Evolutionary conservation across 306 rosid genomes (phyloP).

Genomic region (Lagenaria siceraria): DNA sequence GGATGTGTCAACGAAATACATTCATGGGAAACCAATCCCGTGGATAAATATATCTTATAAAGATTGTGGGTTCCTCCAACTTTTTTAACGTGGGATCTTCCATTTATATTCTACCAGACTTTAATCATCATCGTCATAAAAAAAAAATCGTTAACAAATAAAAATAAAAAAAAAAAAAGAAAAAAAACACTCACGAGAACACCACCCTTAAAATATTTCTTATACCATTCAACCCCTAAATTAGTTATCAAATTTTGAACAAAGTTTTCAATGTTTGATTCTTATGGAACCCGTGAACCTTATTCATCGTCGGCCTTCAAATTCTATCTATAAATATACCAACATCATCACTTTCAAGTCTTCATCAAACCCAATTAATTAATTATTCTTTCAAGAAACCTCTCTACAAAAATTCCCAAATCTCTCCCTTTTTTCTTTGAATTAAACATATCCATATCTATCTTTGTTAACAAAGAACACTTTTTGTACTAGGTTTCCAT

Average conservation of each 20-base stretch:
- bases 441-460: not conserved
- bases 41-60: no score
- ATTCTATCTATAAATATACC: not conserved
- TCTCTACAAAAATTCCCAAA: not conserved
- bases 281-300: not conserved
- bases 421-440: not conserved
- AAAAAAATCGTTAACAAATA: no score
- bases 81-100: no score
- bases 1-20: no score
- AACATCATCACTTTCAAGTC: not conserved
- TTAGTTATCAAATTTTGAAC: not conserved
- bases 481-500: not conserved
- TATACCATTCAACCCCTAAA: not conserved
- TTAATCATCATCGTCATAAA: no score
- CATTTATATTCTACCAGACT: no score
- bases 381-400: not conserved
- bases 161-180: no score
- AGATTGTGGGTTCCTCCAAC: no score
- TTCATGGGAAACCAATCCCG: no score
- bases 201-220: not conserved
- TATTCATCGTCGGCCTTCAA: not conserved
- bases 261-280: not conserved
- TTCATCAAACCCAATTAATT: not conserved
- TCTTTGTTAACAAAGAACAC: not conserved
- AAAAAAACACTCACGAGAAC: not conserved